Conservation (phyloP, 2,329 filamentous ascomycete genomes). For the Sclerotinia glacialis region DNA sequence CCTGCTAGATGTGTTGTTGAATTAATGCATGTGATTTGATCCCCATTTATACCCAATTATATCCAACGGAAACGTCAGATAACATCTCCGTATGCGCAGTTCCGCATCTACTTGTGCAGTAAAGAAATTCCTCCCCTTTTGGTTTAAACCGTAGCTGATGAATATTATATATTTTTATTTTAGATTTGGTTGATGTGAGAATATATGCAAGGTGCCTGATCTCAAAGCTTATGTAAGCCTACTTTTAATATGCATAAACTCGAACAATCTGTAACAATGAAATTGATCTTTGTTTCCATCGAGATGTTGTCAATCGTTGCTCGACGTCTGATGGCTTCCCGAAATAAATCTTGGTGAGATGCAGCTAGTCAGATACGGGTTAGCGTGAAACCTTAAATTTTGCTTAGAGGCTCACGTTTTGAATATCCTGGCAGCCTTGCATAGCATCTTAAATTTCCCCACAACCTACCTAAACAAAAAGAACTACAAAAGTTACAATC, state of each 20-base stretch:
- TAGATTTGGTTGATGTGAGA: neutral
- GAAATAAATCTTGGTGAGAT: constrained; percentile 17
- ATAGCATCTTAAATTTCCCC: constrained; percentile 19
- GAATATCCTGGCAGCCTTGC: constrained; percentile 18
- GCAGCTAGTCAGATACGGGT: constrained; percentile 13
- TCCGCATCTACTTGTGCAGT: constrained; percentile 1
- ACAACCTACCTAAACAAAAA: constrained; percentile 18
- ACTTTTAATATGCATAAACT: neutral
- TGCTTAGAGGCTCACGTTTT: constrained; percentile 10
- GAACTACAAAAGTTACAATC: constrained; percentile 26
- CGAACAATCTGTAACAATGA: neutral
- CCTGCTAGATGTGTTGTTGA: neutral
- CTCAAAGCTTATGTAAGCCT: neutral
- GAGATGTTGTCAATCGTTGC: constrained; percentile 11
- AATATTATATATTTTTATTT: no score
- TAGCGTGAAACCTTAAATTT: constrained; percentile 22
- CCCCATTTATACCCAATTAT: constrained; percentile 5
- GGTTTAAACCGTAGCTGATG: neutral
- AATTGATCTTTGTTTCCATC: neutral
- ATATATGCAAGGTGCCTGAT: neutral
- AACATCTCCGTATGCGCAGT: neutral
- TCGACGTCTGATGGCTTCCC: constrained; percentile 19
- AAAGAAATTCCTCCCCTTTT: constrained; percentile 7
- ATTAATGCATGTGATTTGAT: neutral
- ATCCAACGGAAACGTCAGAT: constrained; percentile 7